Percentiles rank a stretch among this genome's conserved stretches.
phyloP scores from a whole-genome alignment of 495 filamentous ascomycete genomes.

The Cercophora newfieldiana region DNA sequence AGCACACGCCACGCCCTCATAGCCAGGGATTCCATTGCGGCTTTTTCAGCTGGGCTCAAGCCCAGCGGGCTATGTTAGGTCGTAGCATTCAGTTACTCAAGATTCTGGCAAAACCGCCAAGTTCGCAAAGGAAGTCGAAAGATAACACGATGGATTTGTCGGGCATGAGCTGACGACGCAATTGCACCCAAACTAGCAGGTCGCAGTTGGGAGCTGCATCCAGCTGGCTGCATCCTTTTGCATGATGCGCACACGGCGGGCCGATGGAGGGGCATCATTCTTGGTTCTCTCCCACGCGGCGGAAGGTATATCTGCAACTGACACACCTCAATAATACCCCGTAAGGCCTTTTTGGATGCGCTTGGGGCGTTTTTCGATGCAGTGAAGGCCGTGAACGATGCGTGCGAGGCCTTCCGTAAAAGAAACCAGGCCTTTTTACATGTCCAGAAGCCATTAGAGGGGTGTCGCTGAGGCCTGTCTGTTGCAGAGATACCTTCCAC shows the following conservation, averaged over 20 bases:
- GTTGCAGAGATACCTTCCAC: no score
- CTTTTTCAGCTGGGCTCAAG: not conserved
- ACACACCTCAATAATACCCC: no score
- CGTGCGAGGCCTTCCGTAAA: no score
- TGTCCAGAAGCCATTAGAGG: no score
- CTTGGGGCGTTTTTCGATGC: no score
- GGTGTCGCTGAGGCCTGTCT: no score
- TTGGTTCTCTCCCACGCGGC: not conserved
- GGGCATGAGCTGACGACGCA: conserved; percentile 9
- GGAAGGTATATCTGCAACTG: no score
- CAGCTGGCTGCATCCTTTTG: conserved; percentile 15
- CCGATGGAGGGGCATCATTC: not conserved
- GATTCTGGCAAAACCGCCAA: not conserved
- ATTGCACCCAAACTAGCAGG: not conserved
- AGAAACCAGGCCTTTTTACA: no score
- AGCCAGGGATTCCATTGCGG: not conserved
- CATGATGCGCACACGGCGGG: not conserved
- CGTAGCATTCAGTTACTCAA: not conserved
- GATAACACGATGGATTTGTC: not conserved
- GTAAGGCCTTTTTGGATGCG: no score
- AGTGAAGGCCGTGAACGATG: no score
- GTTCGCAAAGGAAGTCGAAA: not conserved
- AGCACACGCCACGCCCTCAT: not conserved
- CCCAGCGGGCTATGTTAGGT: not conserved
- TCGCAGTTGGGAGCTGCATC: no score